These are phyloP conservation scores for Pouteria glomerata DNA, from an alignment of 148 eudicot genomes.

Conservation along the genomic window DNA sequence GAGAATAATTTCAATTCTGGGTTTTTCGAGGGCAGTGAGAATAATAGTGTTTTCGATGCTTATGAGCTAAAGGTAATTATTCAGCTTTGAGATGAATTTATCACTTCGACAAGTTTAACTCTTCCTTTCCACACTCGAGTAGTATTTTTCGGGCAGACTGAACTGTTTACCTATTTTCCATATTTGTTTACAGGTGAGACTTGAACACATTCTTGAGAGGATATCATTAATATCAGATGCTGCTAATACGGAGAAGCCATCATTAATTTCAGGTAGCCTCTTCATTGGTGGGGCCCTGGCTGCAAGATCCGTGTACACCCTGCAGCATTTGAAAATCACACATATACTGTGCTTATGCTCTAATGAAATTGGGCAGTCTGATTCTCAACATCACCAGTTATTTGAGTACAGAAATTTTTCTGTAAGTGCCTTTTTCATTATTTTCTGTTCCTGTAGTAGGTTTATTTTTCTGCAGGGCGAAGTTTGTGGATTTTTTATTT, in stretches of 20 bases:
- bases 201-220: slow-evolving; percentile 96
- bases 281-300: slow-evolving; percentile 96
- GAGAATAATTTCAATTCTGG: slow-evolving; percentile 91
- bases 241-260: slow-evolving; percentile 93
- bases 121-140: neutral
- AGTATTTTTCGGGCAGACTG: neutral
- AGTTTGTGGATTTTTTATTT: neutral
- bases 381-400: slow-evolving; percentile 72
- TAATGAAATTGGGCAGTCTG: slow-evolving; percentile 94
- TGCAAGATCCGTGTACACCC: slow-evolving; percentile 87
- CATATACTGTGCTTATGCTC: slow-evolving; percentile 91
- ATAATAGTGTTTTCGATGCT: slow-evolving; percentile 75
- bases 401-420: slow-evolving; percentile 72
- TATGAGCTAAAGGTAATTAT: slow-evolving; percentile 76
- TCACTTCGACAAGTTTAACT: neutral
- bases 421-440: slow-evolving; percentile 41
- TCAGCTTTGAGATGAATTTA: neutral
- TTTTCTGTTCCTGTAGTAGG: neutral
- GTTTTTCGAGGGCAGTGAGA: slow-evolving; percentile 89
- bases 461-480: neutral
- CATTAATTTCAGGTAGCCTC: slow-evolving; percentile 47
- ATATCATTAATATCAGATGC: slow-evolving; percentile 88
- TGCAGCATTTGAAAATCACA: slow-evolving; percentile 81
- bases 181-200: slow-evolving; percentile 59
- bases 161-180: neutral